These are phyloP conservation scores for Glaciozyma martinii DNA, from an alignment of 768 basidiomycete species.

Conservation along the genomic window DNA sequence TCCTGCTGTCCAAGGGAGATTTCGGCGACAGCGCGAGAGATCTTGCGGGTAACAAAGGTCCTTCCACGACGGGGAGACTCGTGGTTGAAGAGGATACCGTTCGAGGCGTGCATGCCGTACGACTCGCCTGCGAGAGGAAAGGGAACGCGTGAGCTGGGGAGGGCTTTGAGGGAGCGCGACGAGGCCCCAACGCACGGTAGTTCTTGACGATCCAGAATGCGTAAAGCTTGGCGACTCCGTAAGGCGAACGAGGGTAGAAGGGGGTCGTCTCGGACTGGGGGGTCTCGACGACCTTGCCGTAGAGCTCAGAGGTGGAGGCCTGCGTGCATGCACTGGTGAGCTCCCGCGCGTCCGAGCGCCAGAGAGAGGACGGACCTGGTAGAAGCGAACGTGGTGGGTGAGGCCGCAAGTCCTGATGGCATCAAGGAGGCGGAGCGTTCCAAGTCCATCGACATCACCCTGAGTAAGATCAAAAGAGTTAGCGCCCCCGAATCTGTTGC, in stretches of 20 bases:
- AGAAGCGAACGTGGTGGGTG: conserved; percentile 86
- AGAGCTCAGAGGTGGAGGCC: conserved; percentile 92
- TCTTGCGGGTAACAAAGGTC: conserved; percentile 95
- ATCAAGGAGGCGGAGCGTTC: conserved; percentile 89
- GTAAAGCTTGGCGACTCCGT: conserved; percentile 83
- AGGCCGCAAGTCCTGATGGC: conserved; percentile 92
- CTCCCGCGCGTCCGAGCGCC: not conserved
- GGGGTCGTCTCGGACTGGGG: conserved; percentile 94
- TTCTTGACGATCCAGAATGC: conserved; percentile 42
- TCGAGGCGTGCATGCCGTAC: conserved; percentile 92
- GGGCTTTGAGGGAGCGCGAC: no score
- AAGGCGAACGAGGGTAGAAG: conserved; percentile 96
- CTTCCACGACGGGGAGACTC: conserved; percentile 89
- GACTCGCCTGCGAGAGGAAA: conserved; percentile 68
- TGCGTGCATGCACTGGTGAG: conserved; percentile 13
- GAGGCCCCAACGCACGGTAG: conserved; percentile 32
- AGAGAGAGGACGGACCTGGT: conserved; percentile 47
- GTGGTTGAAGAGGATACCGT: conserved; percentile 96
- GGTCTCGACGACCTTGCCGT: conserved; percentile 91
- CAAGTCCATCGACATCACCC: conserved; percentile 90
- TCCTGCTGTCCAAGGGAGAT: conserved; percentile 79
- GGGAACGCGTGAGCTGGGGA: not conserved
- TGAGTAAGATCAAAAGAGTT: conserved; percentile 4
- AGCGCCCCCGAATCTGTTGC: not conserved
- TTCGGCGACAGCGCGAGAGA: conserved; percentile 83